Percentiles rank a stretch among this genome's conserved stretches.
These are phyloP conservation scores for Barnettozyma hawaiiensis DNA, from an alignment of 1,139 yeast species.

Conservation along the genomic window DNA sequence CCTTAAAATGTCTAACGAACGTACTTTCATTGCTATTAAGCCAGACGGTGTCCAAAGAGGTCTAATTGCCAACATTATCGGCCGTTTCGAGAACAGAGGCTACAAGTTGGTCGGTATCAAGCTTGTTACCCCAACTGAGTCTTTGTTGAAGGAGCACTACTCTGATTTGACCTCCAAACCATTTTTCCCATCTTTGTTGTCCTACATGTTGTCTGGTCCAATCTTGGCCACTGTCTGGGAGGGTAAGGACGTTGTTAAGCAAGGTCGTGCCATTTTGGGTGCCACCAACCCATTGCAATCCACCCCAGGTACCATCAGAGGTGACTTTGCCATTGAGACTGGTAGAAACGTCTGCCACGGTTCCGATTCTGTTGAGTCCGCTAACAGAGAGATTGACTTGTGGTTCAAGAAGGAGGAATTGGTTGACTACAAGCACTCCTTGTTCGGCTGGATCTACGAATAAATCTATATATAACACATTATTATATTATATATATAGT, in stretches of 20 bases:
- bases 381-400: conserved; percentile 89
- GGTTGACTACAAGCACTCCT: conserved; percentile 83
- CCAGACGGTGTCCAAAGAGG: conserved; percentile 99
- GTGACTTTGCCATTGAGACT: conserved; percentile 92
- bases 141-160: conserved; percentile 88
- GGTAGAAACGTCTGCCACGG: conserved; percentile 99
- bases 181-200: conserved; percentile 91
- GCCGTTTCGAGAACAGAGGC: conserved; percentile 96
- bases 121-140: conserved; percentile 83
- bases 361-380: conserved; percentile 97
- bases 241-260: conserved; percentile 99
- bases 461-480: conserved; percentile 33
- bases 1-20: conserved; percentile 56
- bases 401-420: conserved; percentile 99
- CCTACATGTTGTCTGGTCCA: conserved; percentile 98
- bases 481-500: not conserved
- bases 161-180: conserved; percentile 93
- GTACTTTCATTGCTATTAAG: conserved; percentile 98
- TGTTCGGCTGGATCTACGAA: conserved; percentile 91
- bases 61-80: conserved; percentile 79
- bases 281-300: conserved; percentile 98
- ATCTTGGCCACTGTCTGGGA: conserved; percentile 99
- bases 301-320: conserved; percentile 99
- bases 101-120: conserved; percentile 96
- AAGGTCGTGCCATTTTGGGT: conserved; percentile 96